Evolutionary conservation across 2,329 filamentous ascomycete genomes (phyloP).

Genomic region (Endoconidiophora polonica): DNA sequence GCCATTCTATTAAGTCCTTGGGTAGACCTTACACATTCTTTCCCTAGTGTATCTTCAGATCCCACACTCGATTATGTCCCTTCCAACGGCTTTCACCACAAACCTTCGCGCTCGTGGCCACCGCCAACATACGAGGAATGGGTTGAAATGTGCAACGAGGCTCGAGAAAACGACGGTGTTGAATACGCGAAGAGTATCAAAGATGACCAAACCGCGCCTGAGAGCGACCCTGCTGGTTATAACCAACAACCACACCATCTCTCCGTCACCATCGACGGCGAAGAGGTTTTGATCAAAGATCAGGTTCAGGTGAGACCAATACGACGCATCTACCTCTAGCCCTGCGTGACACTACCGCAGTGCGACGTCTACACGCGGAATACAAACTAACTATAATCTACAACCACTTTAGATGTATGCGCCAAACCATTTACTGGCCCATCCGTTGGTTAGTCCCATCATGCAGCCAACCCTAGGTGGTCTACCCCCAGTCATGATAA

Average conservation of each 20-base stretch:
- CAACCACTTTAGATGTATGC: slow-evolving; percentile 42
- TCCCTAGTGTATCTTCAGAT: slow-evolving; percentile 67
- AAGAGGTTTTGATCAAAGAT: slow-evolving; percentile 60
- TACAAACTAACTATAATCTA: background rate
- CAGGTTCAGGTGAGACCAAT: slow-evolving; percentile 59
- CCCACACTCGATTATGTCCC: slow-evolving; percentile 77
- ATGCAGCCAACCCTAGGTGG: slow-evolving; percentile 81
- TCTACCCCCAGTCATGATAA: slow-evolving; percentile 69
- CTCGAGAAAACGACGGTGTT: slow-evolving; percentile 21
- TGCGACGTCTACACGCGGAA: background rate
- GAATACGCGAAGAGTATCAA: background rate
- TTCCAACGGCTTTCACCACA: slow-evolving; percentile 71
- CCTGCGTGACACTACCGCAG: background rate
- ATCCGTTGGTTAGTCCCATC: slow-evolving; percentile 79
- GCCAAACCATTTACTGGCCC: slow-evolving; percentile 67
- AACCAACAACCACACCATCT: slow-evolving; percentile 4
- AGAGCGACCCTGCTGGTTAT: slow-evolving; percentile 3
- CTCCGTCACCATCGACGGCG: slow-evolving; percentile 51
- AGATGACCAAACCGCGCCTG: slow-evolving; percentile 2
- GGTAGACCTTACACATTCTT: slow-evolving; percentile 91
- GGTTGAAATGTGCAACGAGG: slow-evolving; percentile 32
- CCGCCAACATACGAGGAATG: slow-evolving; percentile 70
- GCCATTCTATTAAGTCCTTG: slow-evolving; percentile 85
- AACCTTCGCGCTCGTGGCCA: slow-evolving; percentile 81
- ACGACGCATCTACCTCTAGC: background rate